Percentiles rank a stretch among this genome's conserved stretches.
These are phyloP conservation scores for Ophiognomonia clavigignenti-juglandacearum DNA, from an alignment of 2,329 filamentous ascomycete genomes.

Conservation along the genomic window DNA sequence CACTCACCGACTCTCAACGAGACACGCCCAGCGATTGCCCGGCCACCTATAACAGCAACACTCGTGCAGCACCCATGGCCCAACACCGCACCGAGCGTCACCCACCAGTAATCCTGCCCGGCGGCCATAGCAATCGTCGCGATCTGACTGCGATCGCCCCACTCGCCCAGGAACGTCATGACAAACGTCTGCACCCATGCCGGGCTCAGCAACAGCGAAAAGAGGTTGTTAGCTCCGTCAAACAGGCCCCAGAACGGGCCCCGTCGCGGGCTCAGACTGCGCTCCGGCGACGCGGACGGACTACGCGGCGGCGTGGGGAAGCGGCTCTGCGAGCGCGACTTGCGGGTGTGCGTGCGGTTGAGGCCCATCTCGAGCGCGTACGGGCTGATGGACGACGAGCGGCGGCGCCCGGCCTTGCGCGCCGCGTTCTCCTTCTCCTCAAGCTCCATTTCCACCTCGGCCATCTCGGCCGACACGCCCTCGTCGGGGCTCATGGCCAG, in stretches of 20 bases:
- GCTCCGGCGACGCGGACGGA: slow-evolving; percentile 69
- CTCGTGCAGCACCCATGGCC: slow-evolving; percentile 90
- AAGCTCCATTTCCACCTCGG: slow-evolving; percentile 89
- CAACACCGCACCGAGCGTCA: slow-evolving; percentile 79
- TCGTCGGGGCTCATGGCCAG: slow-evolving; percentile 84
- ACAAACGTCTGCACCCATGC: slow-evolving; percentile 99
- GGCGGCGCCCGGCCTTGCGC: slow-evolving; percentile 59
- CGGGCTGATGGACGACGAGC: slow-evolving; percentile 67
- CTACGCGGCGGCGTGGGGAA: slow-evolving; percentile 78
- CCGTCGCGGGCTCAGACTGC: slow-evolving; percentile 49
- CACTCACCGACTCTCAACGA: slow-evolving; percentile 92
- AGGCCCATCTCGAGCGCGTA: slow-evolving; percentile 79
- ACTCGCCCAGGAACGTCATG: slow-evolving; percentile 98
- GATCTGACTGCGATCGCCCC: slow-evolving; percentile 96
- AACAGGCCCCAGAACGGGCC: slow-evolving; percentile 35
- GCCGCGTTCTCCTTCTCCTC: slow-evolving; percentile 85
- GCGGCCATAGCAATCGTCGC: slow-evolving; percentile 98
- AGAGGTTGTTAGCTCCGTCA: slow-evolving; percentile 75
- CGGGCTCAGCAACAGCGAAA: slow-evolving; percentile 82
- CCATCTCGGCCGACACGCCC: slow-evolving; percentile 94
- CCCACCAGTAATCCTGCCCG: slow-evolving; percentile 98
- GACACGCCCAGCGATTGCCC: slow-evolving; percentile 87
- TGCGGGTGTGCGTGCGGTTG: slow-evolving; percentile 47
- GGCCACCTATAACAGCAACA: slow-evolving; percentile 84
- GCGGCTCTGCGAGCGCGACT: slow-evolving; percentile 68